These are phyloP conservation scores for Phytophthora palmivora DNA, from an alignment of 352 stramenopile species.

Conservation along the genomic window DNA sequence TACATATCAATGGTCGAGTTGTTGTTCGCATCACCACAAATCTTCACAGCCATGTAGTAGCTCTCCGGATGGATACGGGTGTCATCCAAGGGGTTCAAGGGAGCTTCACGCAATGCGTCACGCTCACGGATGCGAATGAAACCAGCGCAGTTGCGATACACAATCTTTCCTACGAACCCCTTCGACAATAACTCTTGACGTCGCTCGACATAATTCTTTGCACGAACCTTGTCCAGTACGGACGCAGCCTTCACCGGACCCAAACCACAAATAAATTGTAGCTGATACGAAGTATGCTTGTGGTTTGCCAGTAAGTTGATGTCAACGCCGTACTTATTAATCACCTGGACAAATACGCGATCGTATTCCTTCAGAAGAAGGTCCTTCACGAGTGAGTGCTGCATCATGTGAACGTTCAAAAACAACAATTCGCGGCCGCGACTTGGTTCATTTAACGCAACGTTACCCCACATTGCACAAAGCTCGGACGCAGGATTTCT, in stretches of 20 bases:
- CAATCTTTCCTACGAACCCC: conserved; percentile 83
- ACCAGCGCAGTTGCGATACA: conserved; percentile 89
- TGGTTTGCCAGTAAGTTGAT: conserved; percentile 91
- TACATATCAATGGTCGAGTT: conserved; percentile 93
- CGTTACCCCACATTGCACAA: conserved; percentile 87
- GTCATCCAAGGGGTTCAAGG: conserved; percentile 88
- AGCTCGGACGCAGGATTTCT: conserved; percentile 88
- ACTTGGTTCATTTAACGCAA: conserved; percentile 78
- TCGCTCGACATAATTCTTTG: conserved; percentile 87
- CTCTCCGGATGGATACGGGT: conserved; percentile 91
- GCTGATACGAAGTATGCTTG: conserved; percentile 87
- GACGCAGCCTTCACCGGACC: conserved; percentile 83
- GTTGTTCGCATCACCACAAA: conserved; percentile 91
- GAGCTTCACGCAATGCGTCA: conserved; percentile 83
- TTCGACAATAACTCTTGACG: conserved; percentile 89
- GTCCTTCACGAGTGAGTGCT: conserved; percentile 88
- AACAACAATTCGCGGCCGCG: conserved; percentile 85
- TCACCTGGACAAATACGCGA: conserved; percentile 82
- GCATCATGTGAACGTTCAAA: conserved; percentile 87
- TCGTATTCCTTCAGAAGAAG: conserved; percentile 88
- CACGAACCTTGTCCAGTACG: conserved; percentile 84
- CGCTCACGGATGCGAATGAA: conserved; percentile 90
- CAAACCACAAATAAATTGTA: conserved; percentile 89
- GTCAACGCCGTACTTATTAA: conserved; percentile 91
- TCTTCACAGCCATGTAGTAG: conserved; percentile 93